Evolutionary conservation across 2,329 filamentous ascomycete species (phyloP), one percentile per base, ranked within the genome.

Genomic region (Bipolaris oryzae): DNA sequence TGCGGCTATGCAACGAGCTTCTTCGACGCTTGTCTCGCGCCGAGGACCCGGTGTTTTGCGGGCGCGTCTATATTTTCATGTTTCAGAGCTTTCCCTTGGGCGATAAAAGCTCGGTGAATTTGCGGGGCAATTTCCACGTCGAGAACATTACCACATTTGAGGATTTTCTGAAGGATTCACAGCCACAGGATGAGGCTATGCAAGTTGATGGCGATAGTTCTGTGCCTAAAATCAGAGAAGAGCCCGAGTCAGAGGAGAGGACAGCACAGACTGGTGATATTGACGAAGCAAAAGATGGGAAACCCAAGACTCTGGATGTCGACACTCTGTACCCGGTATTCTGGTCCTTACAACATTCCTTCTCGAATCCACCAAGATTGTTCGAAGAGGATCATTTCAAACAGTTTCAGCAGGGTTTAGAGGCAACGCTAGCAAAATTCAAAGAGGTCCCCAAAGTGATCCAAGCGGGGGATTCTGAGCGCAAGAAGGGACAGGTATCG

Each of bases 41-140:
- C 3, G 93, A 98, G 74, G 95, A 99, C 76, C 96, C 95, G 0
- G 92, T 96, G 0, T 99, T 99, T 74, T 99, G 95, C 71, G 95
- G 95, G 15, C 86, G 95, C 37, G 95, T 99, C 23, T 98, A 98
- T 76, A 97, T 99, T 62, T 99, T 97, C 76, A 86, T 99, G 73
- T 99, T 98, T 76, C 95, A 99, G 75, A 96, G 92, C 75, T 98
- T 99, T 70, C 95, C 95, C 1, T 82, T 99, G 0, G 94, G 94
- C 31, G 96, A 99, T 77, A 95, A 94, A 74, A 98, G 95, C 74
- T 97, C 95, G 0, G 95, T 99, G 47, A 99, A 99, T 71, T 82
- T 98, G 37, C 87, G 95, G 49, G 95, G 95, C 66, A 94, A 98
- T 78, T 99, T 95, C 66, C 95, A 99, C 71, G 87, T 90, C 23